These are phyloP conservation scores for Kuraishia hungarica DNA, from an alignment of 805 yeast genomes.

Conservation along the genomic window DNA sequence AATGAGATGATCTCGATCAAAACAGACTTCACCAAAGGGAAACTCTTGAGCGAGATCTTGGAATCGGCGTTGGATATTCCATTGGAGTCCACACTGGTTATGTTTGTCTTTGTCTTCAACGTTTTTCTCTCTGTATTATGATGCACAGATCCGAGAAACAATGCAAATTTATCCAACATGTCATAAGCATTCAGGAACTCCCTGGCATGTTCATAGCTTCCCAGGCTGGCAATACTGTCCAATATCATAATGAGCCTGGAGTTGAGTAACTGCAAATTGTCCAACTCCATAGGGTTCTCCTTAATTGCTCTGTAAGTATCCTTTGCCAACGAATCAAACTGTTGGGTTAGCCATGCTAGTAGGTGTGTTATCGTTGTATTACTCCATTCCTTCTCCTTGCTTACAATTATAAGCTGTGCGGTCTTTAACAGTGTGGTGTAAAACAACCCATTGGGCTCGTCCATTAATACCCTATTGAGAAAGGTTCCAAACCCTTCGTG, in stretches of 20 bases:
- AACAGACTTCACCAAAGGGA: slow-evolving; percentile 61
- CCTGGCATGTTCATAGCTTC: slow-evolving; percentile 30
- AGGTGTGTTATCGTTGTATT: slow-evolving; percentile 27
- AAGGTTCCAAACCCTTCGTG: slow-evolving; percentile 26
- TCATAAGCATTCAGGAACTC: slow-evolving; percentile 32
- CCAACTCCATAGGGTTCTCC: slow-evolving; percentile 8
- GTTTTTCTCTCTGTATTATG: slow-evolving; percentile 26
- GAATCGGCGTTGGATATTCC: too few relatives aligned
- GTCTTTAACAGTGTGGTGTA: slow-evolving; percentile 14
- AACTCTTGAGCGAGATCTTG: slow-evolving; percentile 18
- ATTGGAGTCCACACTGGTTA: background rate
- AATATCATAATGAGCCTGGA: slow-evolving; percentile 15
- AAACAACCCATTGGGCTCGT: background rate
- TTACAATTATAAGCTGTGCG: slow-evolving; percentile 27
- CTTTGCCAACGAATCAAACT: slow-evolving; percentile 15
- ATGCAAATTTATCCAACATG: slow-evolving; percentile 25
- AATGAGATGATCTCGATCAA: slow-evolving; percentile 59
- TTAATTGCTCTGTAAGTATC: slow-evolving; percentile 12
- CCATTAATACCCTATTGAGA: slow-evolving; percentile 6
- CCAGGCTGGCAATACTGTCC: slow-evolving; percentile 33
- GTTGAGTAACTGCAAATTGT: background rate
- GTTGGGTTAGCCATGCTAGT: slow-evolving; percentile 31
- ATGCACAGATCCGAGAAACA: slow-evolving; percentile 31
- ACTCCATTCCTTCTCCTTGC: slow-evolving; percentile 30
- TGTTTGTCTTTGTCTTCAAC: slow-evolving; percentile 18